Evolutionary conservation across 2,329 filamentous ascomycete species (phyloP).

Genomic region (Westerdykella sp.): DNA sequence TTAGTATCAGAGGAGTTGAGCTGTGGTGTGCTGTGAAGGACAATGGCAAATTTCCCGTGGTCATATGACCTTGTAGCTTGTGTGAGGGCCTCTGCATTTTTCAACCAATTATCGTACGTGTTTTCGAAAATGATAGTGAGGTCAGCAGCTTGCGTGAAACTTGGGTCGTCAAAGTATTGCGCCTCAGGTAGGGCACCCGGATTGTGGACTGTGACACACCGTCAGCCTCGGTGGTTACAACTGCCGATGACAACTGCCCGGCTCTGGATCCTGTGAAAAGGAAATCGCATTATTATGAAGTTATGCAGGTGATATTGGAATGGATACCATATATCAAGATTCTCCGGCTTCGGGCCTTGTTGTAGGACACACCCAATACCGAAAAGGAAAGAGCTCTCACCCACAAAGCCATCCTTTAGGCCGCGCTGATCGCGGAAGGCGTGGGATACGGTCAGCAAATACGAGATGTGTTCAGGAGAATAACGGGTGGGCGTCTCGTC

Average conservation of each 20-base stretch:
- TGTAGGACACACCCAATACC: slow-evolving; percentile 10
- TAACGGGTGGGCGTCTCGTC: slow-evolving; percentile 40
- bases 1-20: slow-evolving; percentile 8
- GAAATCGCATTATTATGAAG: slow-evolving; percentile 7
- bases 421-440: slow-evolving; percentile 13
- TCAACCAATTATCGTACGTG: slow-evolving; percentile 13
- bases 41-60: slow-evolving; percentile 10
- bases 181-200: slow-evolving; percentile 17
- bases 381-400: slow-evolving; percentile 17
- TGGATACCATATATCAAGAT: slow-evolving; percentile 8
- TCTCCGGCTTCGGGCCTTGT: slow-evolving; percentile 10
- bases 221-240: slow-evolving; percentile 19
- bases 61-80: slow-evolving; percentile 11
- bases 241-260: slow-evolving; percentile 14
- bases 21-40: slow-evolving; percentile 18
- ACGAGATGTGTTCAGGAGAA: slow-evolving; percentile 12
- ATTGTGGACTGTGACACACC: slow-evolving; percentile 19
- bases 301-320: slow-evolving; percentile 7
- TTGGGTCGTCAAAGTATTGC: slow-evolving; percentile 12
- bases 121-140: slow-evolving; percentile 20
- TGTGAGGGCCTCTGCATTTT: slow-evolving; percentile 3
- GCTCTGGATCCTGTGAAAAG: slow-evolving; percentile 4
- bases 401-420: slow-evolving; percentile 22
- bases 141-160: slow-evolving; percentile 5
- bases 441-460: slow-evolving; percentile 16